Evolutionary conservation across 2,329 filamentous ascomycete genomes (phyloP), one percentile per base, ranked within the genome.

Genomic region (Pyricularia sp.): DNA sequence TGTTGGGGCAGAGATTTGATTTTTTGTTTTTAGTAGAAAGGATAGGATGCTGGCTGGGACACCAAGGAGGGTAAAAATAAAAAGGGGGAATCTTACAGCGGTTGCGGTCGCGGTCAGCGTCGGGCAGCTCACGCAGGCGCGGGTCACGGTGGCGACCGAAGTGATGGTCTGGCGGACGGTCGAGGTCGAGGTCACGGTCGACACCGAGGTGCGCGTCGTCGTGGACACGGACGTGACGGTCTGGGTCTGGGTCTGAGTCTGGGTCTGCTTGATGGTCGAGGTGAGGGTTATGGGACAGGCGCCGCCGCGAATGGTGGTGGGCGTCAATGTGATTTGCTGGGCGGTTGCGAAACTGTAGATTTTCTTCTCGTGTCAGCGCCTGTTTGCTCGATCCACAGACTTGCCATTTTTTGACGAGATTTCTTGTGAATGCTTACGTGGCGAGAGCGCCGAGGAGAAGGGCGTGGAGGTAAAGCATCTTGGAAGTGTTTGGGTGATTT

Each of bases 51-150:
- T n/a, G n/a, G n/a, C n/a, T n/a, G n/a, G n/a, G n/a, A n/a, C n/a
- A n/a, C n/a, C n/a, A n/a, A n/a, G n/a, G n/a, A n/a, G n/a, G n/a
- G n/a, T n/a, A 63, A 20, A 28, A 20, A 11, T 6, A 63, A 25
- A 30, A 20, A n/a, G 23, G 11, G 12, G 9, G 6, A 17, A 2
- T 17, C 59, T 9, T 63, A 63, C 59, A 3, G 69, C 70, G 5
- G 70, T 71, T 20, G 64, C 70, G 42, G 70, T 71, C 11, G 68
- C 65, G 17, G 69, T 70, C 28, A 71, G 68, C 6, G 70, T 71
- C 23, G 70, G 70, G 65, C 70, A 71, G 65, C 63, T 64, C 58
- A 28, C 67, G 23, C 31, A 25, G 36, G 59, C 30, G 67, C 69
- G 69, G 64, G 67, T 71, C 31, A 25, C 26, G 59, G 67, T 69